phyloP scores from a whole-genome alignment of 495 filamentous ascomycete species.

The Xylaria castorea region DNA sequence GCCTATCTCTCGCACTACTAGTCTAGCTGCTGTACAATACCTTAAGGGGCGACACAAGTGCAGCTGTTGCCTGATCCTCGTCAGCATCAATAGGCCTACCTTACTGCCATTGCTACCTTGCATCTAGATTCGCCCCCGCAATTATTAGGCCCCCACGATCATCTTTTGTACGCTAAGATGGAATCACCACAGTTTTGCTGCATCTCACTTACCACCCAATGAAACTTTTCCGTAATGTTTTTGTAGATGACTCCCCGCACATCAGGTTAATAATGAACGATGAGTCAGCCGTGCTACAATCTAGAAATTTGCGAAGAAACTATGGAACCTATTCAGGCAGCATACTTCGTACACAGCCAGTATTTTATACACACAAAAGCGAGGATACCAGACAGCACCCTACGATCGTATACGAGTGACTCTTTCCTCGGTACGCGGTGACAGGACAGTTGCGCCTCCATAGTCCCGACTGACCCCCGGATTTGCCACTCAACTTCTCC shows the following conservation, averaged over 20 bases:
- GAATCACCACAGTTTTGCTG: background rate
- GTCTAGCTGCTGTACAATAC: background rate
- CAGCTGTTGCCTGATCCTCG: conserved; percentile 9
- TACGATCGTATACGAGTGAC: background rate
- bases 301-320: background rate
- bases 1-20: background rate
- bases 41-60: background rate
- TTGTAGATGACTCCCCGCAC: background rate
- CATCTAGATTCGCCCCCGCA: background rate
- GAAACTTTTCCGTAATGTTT: background rate
- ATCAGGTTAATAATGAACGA: background rate
- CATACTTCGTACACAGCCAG: background rate
- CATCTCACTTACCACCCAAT: conserved; percentile 3
- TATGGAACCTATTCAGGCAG: background rate
- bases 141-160: background rate
- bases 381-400: background rate
- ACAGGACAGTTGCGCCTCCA: background rate
- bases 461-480: background rate
- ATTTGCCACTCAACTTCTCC: conserved; percentile 4
- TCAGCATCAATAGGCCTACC: conserved; percentile 8
- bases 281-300: conserved; percentile 4
- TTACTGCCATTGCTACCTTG: background rate
- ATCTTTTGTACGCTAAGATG: background rate
- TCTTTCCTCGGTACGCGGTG: background rate
- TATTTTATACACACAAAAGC: too few species aligned